A percentile compares a stretch with the other conserved stretches of the same genome.
Evolutionary conservation across 257 asterid species (phyloP).

Genomic region (Paulownia fortunei): DNA sequence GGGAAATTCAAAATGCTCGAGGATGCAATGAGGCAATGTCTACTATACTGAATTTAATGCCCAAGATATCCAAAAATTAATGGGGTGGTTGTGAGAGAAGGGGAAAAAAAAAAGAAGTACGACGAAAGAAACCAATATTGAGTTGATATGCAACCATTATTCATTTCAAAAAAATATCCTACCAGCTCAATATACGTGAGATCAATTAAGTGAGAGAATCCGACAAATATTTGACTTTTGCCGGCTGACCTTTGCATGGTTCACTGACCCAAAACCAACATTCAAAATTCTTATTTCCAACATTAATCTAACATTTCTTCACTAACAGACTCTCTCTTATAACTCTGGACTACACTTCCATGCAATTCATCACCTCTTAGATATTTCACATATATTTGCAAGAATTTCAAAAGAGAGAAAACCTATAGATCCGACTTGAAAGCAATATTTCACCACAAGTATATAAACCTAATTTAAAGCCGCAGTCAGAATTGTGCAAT

Average conservation of each 20-base stretch:
- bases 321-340: neutral
- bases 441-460: neutral
- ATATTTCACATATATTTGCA: neutral
- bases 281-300: neutral
- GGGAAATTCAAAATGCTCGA: neutral
- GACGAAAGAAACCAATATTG: neutral
- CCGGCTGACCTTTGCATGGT: neutral
- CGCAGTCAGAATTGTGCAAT: conserved; percentile 1
- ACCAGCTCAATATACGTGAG: neutral
- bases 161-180: neutral
- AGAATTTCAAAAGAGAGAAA: neutral
- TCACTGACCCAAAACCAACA: neutral
- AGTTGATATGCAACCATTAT: neutral
- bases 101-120: neutral
- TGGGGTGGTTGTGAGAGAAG: no score
- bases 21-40: neutral
- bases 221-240: neutral
- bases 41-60: neutral
- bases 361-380: neutral
- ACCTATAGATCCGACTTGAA: neutral
- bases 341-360: neutral
- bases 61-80: neutral
- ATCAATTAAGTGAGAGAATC: neutral
- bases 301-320: neutral
- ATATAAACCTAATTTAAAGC: neutral